Conservation (phyloP, 805 yeast species). For the Nakazawaea peltata region DNA sequence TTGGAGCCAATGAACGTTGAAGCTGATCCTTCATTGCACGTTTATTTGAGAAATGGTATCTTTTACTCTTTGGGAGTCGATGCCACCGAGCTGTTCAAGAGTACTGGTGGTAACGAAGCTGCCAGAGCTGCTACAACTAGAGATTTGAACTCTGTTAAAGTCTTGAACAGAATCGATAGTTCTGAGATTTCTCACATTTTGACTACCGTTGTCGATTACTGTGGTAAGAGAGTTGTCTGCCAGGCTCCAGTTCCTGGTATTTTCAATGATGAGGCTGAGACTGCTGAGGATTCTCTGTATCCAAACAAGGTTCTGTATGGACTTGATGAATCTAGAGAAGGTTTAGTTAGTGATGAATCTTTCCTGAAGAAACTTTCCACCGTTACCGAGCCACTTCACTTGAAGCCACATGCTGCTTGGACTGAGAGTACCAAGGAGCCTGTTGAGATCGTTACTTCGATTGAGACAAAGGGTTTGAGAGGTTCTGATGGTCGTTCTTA, state of each 20-base stretch:
- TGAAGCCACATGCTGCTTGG: constrained; percentile 60
- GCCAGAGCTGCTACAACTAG: constrained; percentile 73
- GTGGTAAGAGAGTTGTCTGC: constrained; percentile 82
- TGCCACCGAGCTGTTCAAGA: constrained; percentile 54
- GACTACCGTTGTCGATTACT: constrained; percentile 83
- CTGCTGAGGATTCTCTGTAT: constrained; percentile 29
- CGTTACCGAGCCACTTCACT: constrained; percentile 69
- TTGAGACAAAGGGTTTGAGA: constrained; percentile 75
- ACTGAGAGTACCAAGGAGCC: constrained; percentile 32
- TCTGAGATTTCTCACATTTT: constrained; percentile 61
- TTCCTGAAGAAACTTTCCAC: constrained; percentile 50
- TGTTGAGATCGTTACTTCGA: constrained; percentile 51
- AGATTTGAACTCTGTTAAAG: constrained; percentile 68
- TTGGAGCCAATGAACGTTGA: constrained; percentile 74
- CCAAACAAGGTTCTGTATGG: constrained; percentile 61
- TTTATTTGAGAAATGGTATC: constrained; percentile 74
- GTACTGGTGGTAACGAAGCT: constrained; percentile 76
- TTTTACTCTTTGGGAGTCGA: constrained; percentile 79
- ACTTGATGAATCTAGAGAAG: constrained; percentile 48
- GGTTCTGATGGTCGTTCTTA: constrained; percentile 86
- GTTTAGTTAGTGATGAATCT: constrained; percentile 39
- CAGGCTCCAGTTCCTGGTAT: constrained; percentile 97
- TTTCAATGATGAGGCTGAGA: constrained; percentile 37
- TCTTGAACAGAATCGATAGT: constrained; percentile 58
- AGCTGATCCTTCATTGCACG: constrained; percentile 52